A percentile compares a stretch with the other conserved stretches of the same genome.
Evolutionary conservation across 2,329 filamentous ascomycete species (phyloP).

Genomic region (Ophiostoma montium): DNA sequence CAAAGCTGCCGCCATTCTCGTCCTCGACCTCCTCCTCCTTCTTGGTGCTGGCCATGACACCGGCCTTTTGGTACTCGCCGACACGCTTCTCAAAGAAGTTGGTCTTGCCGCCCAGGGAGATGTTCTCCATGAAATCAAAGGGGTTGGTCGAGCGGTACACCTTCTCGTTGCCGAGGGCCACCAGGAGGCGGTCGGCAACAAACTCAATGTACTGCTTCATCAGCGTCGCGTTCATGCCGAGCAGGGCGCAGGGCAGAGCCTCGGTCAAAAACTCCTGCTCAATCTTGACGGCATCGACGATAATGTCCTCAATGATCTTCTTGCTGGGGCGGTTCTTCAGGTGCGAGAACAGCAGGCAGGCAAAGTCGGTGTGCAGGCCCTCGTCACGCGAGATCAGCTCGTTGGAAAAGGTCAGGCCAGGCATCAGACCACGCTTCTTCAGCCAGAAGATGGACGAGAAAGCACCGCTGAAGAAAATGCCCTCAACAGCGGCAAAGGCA

Average conservation of each 20-base stretch:
- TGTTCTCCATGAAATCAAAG: conserved; percentile 99
- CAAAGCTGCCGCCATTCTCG: conserved; percentile 59
- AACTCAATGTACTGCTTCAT: conserved; percentile 99
- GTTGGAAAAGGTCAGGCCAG: conserved; percentile 96
- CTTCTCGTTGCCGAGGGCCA: conserved; percentile 89
- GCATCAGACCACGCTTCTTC: conserved; percentile 99
- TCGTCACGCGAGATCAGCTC: conserved; percentile 99
- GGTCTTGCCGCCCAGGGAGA: conserved; percentile 96
- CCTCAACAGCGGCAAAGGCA: conserved; percentile 94
- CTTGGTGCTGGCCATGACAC: conserved; percentile 90
- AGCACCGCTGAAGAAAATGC: conserved; percentile 98
- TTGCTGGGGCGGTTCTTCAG: conserved; percentile 81
- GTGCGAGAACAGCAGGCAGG: conserved; percentile 95
- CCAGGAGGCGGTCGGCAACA: conserved; percentile 84
- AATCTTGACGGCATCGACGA: conserved; percentile 83
- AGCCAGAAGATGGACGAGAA: conserved; percentile 99
- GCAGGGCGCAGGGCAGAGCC: conserved; percentile 78
- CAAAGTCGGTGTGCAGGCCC: conserved; percentile 98
- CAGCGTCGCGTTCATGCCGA: conserved; percentile 92
- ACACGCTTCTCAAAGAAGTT: conserved; percentile 99
- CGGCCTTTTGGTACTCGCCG: conserved; percentile 97
- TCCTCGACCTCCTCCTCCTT: conserved; percentile 38
- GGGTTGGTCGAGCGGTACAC: conserved; percentile 87
- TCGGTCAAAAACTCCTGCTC: conserved; percentile 98
- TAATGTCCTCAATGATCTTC: conserved; percentile 70